Conservation (phyloP, 1,284 basidiomycete genomes). For the Porodaedalea pini region DNA sequence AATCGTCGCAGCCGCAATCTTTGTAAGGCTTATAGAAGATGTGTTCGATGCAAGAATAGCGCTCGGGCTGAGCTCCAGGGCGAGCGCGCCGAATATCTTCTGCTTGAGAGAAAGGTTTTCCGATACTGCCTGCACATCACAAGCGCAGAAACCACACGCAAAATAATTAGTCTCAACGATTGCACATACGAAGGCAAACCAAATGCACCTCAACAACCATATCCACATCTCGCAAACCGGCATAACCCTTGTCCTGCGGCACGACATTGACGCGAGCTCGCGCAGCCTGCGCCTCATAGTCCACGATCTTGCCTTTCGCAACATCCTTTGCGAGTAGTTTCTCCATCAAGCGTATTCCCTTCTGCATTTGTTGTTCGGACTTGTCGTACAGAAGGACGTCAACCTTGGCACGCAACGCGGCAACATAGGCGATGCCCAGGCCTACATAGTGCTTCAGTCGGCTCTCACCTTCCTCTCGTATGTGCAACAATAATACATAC, state of each 20-base stretch:
- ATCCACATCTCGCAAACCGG: conserved; percentile 71
- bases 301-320: conserved; percentile 75
- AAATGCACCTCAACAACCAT: conserved; percentile 82
- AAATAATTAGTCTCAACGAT: conserved; percentile 1
- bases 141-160: neutral
- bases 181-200: neutral
- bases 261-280: conserved; percentile 60
- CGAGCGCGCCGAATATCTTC: conserved; percentile 72
- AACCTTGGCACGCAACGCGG: conserved; percentile 75
- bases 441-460: conserved; percentile 30
- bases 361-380: conserved; percentile 60
- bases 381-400: conserved; percentile 74
- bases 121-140: conserved; percentile 71
- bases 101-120: conserved; percentile 83
- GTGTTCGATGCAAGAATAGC: conserved; percentile 93
- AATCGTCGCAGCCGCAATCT: conserved; percentile 81
- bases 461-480: neutral
- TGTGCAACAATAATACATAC: conserved; percentile 23
- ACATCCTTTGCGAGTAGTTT: conserved; percentile 88
- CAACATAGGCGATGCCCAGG: conserved; percentile 82
- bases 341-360: conserved; percentile 72
- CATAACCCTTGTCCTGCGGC: conserved; percentile 42
- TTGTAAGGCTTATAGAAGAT: conserved; percentile 91
- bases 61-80: conserved; percentile 62
- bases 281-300: conserved; percentile 73